Conservation (phyloP, 2,329 filamentous ascomycete genomes). For the Capronia americana region DNA sequence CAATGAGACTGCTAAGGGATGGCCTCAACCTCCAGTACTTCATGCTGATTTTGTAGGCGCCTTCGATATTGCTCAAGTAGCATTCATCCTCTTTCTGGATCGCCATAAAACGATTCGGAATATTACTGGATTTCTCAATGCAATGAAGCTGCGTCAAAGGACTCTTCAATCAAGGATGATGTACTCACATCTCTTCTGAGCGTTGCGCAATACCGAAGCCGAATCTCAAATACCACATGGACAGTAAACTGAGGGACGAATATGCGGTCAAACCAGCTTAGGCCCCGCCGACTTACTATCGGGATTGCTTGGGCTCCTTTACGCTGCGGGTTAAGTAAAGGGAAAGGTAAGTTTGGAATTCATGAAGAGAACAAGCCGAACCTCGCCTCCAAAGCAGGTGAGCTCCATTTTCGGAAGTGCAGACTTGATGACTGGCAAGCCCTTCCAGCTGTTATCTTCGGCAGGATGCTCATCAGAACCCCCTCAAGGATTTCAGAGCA, state of each 20-base stretch:
- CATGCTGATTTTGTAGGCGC: background rate
- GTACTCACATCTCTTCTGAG: background rate
- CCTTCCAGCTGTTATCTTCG: background rate
- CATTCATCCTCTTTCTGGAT: background rate
- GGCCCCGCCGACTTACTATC: background rate
- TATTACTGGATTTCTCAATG: background rate
- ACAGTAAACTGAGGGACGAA: background rate
- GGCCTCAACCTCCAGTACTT: too few species aligned
- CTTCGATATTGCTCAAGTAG: background rate
- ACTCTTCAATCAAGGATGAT: background rate
- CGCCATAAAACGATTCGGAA: background rate
- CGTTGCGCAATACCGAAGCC: background rate
- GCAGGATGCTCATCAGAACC: background rate
- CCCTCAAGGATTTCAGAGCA: conserved; percentile 1
- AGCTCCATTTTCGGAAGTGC: background rate
- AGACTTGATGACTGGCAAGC: background rate
- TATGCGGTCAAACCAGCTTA: background rate
- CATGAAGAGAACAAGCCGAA: too few species aligned
- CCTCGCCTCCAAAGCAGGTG: background rate
- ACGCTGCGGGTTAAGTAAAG: background rate
- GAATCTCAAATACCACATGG: background rate
- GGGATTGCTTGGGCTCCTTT: background rate
- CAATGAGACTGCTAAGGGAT: background rate
- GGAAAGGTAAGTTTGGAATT: background rate
- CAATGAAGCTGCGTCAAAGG: background rate